Conservation (phyloP, 2,329 filamentous ascomycete species). For the Blastomyces parvus region DNA sequence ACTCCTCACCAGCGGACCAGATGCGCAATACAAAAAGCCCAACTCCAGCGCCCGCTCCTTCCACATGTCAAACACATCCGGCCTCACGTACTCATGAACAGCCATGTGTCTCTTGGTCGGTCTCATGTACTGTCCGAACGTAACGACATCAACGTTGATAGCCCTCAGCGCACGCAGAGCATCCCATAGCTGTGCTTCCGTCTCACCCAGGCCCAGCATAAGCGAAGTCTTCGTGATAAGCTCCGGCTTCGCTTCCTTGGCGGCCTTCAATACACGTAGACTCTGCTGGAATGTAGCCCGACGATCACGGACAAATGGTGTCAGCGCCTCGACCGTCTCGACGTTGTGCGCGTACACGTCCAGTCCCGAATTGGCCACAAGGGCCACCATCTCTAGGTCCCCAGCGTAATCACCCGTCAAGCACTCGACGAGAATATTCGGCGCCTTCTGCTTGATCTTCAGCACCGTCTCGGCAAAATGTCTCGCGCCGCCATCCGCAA, state of each 20-base stretch:
- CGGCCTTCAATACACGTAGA: conserved; percentile 66
- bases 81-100: conserved; percentile 89
- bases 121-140: conserved; percentile 99
- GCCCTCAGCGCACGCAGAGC: conserved; percentile 70
- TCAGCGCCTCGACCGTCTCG: conserved; percentile 86
- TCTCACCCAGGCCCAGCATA: conserved; percentile 93
- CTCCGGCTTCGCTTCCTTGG: conserved; percentile 63
- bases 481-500: conserved; percentile 74
- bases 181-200: conserved; percentile 72
- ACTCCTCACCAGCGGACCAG: conserved; percentile 82
- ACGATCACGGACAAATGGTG: conserved; percentile 80
- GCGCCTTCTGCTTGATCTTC: conserved; percentile 73
- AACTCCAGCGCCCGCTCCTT: conserved; percentile 79
- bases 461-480: conserved; percentile 93
- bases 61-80: conserved; percentile 87
- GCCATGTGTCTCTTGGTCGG: conserved; percentile 97
- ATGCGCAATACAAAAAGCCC: conserved; percentile 95
- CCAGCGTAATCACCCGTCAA: conserved; percentile 73
- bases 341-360: conserved; percentile 98
- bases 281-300: conserved; percentile 84
- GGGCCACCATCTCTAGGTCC: conserved; percentile 72
- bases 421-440: conserved; percentile 38
- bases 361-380: conserved; percentile 77
- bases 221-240: conserved; percentile 98
- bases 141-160: conserved; percentile 82